Conservation (phyloP, 148 eudicot genomes). For the Amaranthus hypochondriacus region DNA sequence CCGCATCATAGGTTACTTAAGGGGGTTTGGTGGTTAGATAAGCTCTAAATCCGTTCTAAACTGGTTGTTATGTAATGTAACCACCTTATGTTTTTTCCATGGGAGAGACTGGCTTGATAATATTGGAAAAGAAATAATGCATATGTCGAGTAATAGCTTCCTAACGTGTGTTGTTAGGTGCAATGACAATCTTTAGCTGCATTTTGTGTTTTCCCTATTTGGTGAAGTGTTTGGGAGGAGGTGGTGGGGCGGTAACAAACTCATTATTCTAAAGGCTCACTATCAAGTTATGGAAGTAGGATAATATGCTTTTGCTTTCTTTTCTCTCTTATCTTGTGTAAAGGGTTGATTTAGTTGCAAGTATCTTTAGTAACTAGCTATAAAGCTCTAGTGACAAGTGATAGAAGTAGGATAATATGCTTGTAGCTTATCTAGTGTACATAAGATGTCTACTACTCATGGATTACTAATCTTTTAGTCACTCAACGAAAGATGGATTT, state of each 20-base stretch:
- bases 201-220: not conserved
- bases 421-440: too few species aligned
- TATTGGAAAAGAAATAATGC: not conserved
- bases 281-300: not conserved
- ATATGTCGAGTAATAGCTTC: not conserved
- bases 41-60: too few species aligned
- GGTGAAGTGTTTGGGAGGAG: not conserved
- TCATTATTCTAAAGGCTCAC: not conserved
- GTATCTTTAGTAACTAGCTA: too few species aligned
- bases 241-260: not conserved
- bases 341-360: not conserved
- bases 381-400: too few species aligned
- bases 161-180: not conserved
- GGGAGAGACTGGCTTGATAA: not conserved
- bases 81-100: too few species aligned
- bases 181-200: not conserved
- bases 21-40: too few species aligned
- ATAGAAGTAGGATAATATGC: too few species aligned
- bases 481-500: too few species aligned
- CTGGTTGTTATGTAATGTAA: too few species aligned
- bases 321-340: not conserved
- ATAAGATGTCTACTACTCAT: too few species aligned
- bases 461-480: too few species aligned
- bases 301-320: not conserved
- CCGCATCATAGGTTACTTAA: too few species aligned